Evolutionary conservation across 305 asterid genomes (phyloP), one percentile per base, ranked within the genome.

Genomic region (Fraxinus baroniana): DNA sequence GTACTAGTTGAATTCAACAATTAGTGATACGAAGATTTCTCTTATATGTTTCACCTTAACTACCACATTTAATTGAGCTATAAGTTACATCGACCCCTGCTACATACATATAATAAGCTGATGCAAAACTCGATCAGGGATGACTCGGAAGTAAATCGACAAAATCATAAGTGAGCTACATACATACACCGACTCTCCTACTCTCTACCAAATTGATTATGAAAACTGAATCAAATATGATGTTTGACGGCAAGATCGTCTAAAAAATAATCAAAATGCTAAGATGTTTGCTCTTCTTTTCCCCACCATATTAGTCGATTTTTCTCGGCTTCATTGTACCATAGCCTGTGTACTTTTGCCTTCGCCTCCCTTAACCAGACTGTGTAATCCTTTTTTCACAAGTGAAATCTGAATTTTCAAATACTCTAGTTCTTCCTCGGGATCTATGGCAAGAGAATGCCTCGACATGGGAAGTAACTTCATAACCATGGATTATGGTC

Each of bases 381-480:
- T 82, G 81, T 79, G 76, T 85, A 89, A 37, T 86, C 91, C 4
- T 79, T 84, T 85, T 85, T 91, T 92, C 94, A 89, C 20, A 85
- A 77, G 22, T 85, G 86, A 22, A 89, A 88, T 87, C 83, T 87
- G 32, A 83, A 87, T 10, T 81, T 89, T 91, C 78, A 91, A 85
- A 35, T 77, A 86, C 35, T 80, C 52, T 32, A 85, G 35, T 73
- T 89, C 92, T 77, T 83, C 87, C 12, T 76, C 80, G 2, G 84
- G 79, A 66, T 82, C 77, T 70, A 78, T 62, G 39, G 86, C 73
- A 17, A 10, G 49, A 41, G 49, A 41, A 41, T 83, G 64, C 49
- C 79, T 78, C 1, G 90, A 78, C 49, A 87, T 86, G 49, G 15
- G 15, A 41, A 41, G 49, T 41, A 41, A 41, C 3, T 41, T 41